Evolutionary conservation across 495 filamentous ascomycete species (phyloP), one percentile per base, ranked within the genome.

Genomic region (Letharia columbiana): DNA sequence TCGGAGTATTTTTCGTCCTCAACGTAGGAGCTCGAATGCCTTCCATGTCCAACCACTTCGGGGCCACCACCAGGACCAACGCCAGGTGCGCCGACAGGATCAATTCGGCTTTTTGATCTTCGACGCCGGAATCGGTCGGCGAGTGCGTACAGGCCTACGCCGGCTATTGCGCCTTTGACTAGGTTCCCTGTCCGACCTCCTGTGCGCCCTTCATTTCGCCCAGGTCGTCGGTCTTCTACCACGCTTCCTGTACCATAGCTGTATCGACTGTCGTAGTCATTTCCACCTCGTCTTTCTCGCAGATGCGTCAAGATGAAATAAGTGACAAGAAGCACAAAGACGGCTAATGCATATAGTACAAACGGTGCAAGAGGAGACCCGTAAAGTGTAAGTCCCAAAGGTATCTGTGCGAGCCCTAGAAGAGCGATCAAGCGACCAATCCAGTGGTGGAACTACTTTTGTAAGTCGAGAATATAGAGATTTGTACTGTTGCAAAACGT

Each of bases 321-420:
- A 20, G 80, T 66, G 2, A 89, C 64, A 8, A 95, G 65, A 15
- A 93, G 77, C 20, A 84, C 80, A 15, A 83, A 86, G 71, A 84
- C 87, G 71, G 84, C 89, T 2, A 97, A 66, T 0, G 93, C 80
- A 71, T 87, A 98, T 7, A 97, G 79, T 64, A 98, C 87, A 73
- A 98, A 98, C 0, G 91, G 79, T 17, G 78, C 78, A 73, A 89
- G 85, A 18, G 95, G 94, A 42, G 91, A 94, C 20, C 94, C 94
- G 71, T 97, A 98, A 15, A 98, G 81, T 6, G 91, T 92, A 60
- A 98, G 81, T 0, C 94, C 94, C 1, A 98, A 78, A 2, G 93
- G 90, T 37, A 98, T 86, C 74, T 98, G 95, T 11, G 88, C 82
- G 62, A 98, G 82, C 8, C 89, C 94, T 8, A 98, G 78, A 40